These are phyloP conservation scores for Quercus lobata DNA, from an alignment of 331 rosid genomes.

Conservation along the genomic window DNA sequence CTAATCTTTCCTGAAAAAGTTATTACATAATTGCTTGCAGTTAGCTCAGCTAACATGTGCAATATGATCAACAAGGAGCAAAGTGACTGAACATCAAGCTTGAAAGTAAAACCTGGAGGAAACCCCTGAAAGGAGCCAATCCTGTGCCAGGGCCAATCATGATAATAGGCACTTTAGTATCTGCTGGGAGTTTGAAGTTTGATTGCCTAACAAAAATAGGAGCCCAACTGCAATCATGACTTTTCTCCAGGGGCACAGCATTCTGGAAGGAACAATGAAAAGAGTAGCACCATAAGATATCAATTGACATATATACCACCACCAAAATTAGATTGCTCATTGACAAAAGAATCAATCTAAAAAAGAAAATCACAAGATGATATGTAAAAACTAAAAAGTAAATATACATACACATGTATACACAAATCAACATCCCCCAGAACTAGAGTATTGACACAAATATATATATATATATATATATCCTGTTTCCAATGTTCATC, in stretches of 20 bases:
- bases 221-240: constrained; percentile 80
- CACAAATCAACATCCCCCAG: background rate
- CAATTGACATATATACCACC: background rate
- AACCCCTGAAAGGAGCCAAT: constrained; percentile 99
- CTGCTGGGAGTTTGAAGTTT: constrained; percentile 86
- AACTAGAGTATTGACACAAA: background rate
- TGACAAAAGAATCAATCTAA: background rate
- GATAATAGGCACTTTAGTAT: constrained; percentile 69
- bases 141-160: constrained; percentile 99
- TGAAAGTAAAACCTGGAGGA: constrained; percentile 71
- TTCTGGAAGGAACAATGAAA: constrained; percentile 41
- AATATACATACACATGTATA: background rate
- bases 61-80: background rate
- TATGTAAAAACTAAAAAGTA: too few species aligned
- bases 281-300: background rate
- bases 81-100: constrained; percentile 13
- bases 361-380: too few species aligned
- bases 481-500: too few species aligned
- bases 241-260: constrained; percentile 66
- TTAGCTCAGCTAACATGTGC: background rate
- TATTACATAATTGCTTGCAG: constrained; percentile 9
- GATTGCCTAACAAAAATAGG: constrained; percentile 94
- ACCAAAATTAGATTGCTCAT: background rate
- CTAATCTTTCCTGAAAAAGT: constrained; percentile 76
- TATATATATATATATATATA: too few species aligned